Base-by-base conservation (phyloP, 495 filamentous ascomycete genomes). In the Zalerion maritima region DNA sequence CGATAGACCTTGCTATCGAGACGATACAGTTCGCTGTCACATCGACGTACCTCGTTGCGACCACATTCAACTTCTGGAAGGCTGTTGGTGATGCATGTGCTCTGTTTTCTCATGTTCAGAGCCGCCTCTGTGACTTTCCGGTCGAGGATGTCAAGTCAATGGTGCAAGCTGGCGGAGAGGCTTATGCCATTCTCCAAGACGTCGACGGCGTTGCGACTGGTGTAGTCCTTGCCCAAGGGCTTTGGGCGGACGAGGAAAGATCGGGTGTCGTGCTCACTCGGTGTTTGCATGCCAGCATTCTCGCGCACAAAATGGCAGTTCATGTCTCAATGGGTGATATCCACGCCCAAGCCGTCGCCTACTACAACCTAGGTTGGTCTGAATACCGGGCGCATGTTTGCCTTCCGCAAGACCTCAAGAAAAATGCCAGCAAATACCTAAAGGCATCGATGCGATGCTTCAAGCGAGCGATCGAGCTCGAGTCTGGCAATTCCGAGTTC, bases 351-450 rank as follows among this genome's bases (percentile, higher is more conserved):
- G 82, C 89, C 5, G 81, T 96, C 17, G 81, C 85, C 1, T 92
- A 87, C 68, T 99, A 87, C 50, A 99, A 99, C 45, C 62, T 99
- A 12, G 89, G 91, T 14, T 93, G 84, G 76, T 78, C 81, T 3
- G 89, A 99, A 51, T 75, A 89, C 46, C 68, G 75, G 25, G 75
- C 83, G 6, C 81, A 87, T 44, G 58, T 61, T 16, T 78, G 69
- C 45, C 52, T 77, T 5, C 60, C 67, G 13, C 20, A 43, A 1
- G 40, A 47, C 6, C 42, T 65, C 6, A 58, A 58, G 19, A 58
- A 69, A 38, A 59, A 57, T 39, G 44, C 60, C 2, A 70, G 65
- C 10, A 75, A 62, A 31, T 81, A 79, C 37, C 60, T 92, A 14
- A 87, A 77, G 50, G 75, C 83, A 14, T 67, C 87, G 14, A 75